Evolutionary conservation across 73 alveolate species (phyloP).

Genomic region (Halteria grandinella): DNA sequence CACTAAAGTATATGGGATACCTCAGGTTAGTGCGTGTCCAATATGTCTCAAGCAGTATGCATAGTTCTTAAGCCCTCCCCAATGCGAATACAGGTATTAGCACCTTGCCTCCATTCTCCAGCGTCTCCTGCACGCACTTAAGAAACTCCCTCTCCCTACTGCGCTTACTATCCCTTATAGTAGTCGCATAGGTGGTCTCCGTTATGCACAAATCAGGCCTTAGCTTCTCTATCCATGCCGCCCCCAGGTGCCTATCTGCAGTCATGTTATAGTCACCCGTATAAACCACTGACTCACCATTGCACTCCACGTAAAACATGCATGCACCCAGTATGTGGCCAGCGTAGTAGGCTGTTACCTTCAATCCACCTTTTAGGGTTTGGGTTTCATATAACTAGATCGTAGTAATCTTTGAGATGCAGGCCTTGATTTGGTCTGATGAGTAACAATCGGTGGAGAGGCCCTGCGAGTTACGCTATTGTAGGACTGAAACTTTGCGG

Average conservation of each 20-base stretch:
- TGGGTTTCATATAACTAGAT: conserved; percentile 62
- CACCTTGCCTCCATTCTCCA: conserved; percentile 98
- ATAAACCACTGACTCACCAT: conserved; percentile 93
- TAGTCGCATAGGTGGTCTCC: conserved; percentile 96
- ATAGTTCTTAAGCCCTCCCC: conserved; percentile 99
- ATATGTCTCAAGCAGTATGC: conserved; percentile 96
- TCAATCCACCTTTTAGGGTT: conserved; percentile 65
- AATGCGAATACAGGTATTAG: conserved; percentile 99
- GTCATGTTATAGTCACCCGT: conserved; percentile 98
- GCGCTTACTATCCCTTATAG: conserved; percentile 96
- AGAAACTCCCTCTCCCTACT: conserved; percentile 97
- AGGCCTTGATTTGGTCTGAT: conserved; percentile 47
- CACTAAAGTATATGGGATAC: conserved; percentile 93
- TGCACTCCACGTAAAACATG: conserved; percentile 86
- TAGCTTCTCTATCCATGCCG: conserved; percentile 94
- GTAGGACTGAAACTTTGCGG: conserved; percentile 78
- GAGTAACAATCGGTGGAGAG: conserved; percentile 17
- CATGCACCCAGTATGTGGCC: conserved; percentile 99
- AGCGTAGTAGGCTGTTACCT: conserved; percentile 97
- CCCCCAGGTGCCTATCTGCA: conserved; percentile 97
- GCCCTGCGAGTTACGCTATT: background rate
- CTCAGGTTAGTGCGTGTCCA: conserved; percentile 94
- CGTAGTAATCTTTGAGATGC: conserved; percentile 53
- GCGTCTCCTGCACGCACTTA: conserved; percentile 93
- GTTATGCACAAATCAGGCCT: conserved; percentile 94